Base-by-base conservation (phyloP, 306 rosid genomes). In the Potentilla sterilis region DNA sequence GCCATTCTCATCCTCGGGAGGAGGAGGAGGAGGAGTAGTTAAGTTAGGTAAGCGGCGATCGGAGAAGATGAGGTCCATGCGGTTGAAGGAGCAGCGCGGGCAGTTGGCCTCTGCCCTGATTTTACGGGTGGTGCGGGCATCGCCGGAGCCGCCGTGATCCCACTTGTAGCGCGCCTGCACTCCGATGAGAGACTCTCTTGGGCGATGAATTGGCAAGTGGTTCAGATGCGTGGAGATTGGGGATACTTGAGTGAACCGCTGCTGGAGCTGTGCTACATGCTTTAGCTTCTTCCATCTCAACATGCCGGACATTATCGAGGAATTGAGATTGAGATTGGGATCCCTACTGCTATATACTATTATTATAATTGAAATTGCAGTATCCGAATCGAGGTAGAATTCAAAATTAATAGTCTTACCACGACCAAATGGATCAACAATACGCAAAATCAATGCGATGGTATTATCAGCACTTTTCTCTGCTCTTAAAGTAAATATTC, bases 21-120 rank as follows among this genome's bases (percentile, higher is more conserved):
- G 37, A 70, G 68, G 64, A 40, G 85, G 77, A n/a, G n/a, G n/a
- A n/a, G n/a, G n/a, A 24, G 81, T 78, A 34, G 81, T 49, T 18
- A 83, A 69, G 66, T 79, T 83, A 55, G 93, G 90, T 8, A 85
- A 78, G 37, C 83, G 92, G 68, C 86, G 89, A 74, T 82, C 83
- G 44, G 91, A 87, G 87, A 91, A 91, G 4, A 92, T 48, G 18
- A 93, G 63, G 70, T 87, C 92, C 89, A 92, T 88, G 75, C 92
- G 90, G 73, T 87, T 90, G 67, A 63, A 81, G 51, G 91, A 80
- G 62, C 98, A 94, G 63, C 96, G 90, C 1, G 98, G 98, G 77
- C 98, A 94, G 78, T 90, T 91, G 44, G 95, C 89, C 82, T 92
- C 98, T 1, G 95, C 98, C 69, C 96, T 86, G 69, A 94, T 94